Base-by-base conservation (phyloP, 352 stramenopile genomes). In the Phytophthora rubi region DNA sequence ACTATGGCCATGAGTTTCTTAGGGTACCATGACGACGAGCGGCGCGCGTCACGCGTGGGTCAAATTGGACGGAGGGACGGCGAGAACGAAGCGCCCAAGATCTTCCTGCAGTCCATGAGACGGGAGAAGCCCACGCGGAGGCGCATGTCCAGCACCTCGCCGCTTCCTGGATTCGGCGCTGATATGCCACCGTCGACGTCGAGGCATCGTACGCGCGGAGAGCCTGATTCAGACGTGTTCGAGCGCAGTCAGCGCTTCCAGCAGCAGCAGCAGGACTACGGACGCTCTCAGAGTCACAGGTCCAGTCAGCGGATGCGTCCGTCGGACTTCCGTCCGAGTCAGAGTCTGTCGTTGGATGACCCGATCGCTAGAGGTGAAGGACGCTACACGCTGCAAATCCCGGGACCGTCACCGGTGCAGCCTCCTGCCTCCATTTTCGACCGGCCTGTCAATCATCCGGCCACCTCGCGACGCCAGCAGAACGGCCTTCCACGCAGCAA, bases 51-150 rank as follows among this genome's bases (percentile, higher is more conserved):
- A 21, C 61, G 76, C 18, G 71, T 56, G 16, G 49, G 39, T 30
- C 32, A 56, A 62, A 55, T 67, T 59, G 30, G 62, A 28, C 63
- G 59, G 8, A 16, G 59, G 7, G 44, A 67, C 18, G 30, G 65
- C 47, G 16, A 47, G n/a, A 66, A 85, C 13, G 70, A 76, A 30
- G 69, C 68, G 28, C 80, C 80, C 30, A 89, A 88, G 74, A 91
- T 94, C 57, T 89, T 89, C 45, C 57, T 94, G 51, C 84, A 92
- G 65, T 92, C 86, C 6, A 90, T 94, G 81, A 73, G 80, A 4
- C 76, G 71, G 7, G 75, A 79, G 45, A 81, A 81, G 9, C 44
- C 70, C 1, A 71, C 67, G 1, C 55, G 62, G 58, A 44, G 16
- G 32, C 66, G 62, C 8, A 79, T 78, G 70, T 81, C 74, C 15